Base-by-base conservation (phyloP, 1,139 yeast genomes). In the Hyphopichia pseudoburtonii region DNA sequence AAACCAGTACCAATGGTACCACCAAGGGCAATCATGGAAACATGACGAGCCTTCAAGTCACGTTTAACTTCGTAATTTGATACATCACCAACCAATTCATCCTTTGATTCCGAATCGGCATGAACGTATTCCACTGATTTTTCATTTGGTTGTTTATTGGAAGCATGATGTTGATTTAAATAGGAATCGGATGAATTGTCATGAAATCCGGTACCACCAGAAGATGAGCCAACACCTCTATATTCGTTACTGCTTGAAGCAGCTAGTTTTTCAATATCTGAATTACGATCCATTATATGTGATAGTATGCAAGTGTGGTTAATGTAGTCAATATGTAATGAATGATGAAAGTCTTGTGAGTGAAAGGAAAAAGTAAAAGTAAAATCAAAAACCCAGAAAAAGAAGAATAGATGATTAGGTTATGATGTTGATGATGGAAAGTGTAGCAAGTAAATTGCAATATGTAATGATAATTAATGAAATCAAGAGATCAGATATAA, bases 1-100 rank as follows among this genome's bases (percentile, higher is more conserved):
- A 79, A 61, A 48, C 86, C 86, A 4, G 85, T 79, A 50, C 87
- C 87, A 45, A 81, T 82, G 32, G 88, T 67, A 39, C 76, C 77
- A 34, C 76, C 77, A 39, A 67, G 55, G 34, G 92, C 89, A 52
- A 86, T 81, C 52, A 86, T 74, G 50, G 86, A 86, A 35, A 86
- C 81, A 54, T 81, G 86, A 53, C 87, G 69, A 35, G 78, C 75
- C 44, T 71, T 66, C 37, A 78, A 57, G 32, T 60, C 62, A 48
- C 84, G 62, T 34, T 66, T 48, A 26, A 62, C 62, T 43, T 56
- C 61, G 27, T 23, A 33, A n/a, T 36, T 38, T 8, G 30, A 34
- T n/a, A 37, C 36, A 28, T 45, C 41, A 26, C 44, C 45, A 26
- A 43, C 29, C 14, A 38, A 27, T n/a, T 33, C 43, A 24, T 45